Base-by-base conservation (phyloP, 108 stramenopile genomes). In the Nitzschia sp. region DNA sequence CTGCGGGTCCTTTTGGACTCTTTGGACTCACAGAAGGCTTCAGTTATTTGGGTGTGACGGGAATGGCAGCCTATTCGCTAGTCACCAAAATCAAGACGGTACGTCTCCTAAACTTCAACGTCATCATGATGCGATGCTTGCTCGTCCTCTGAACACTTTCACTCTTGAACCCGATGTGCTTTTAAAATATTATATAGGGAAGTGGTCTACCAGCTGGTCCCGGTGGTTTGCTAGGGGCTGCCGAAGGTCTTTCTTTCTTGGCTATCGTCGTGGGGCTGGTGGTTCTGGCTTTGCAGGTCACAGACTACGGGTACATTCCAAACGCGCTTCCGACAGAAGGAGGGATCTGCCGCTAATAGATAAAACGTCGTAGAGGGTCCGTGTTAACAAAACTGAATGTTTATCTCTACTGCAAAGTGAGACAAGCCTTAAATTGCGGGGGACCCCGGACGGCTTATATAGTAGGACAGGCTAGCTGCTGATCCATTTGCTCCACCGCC, bases 251-350 rank as follows among this genome's bases (percentile, higher is more conserved):
- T 28, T 70, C 81, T 2, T 88, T 76, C 68, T 69, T 83, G 35
- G 89, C 87, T 6, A 61, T 83, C 25, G 26, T 80, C 30, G 87
- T 73, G 0, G 92, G 92, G 11, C 28, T 87, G 8, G 62, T 78
- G 6, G 92, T 93, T 21, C 59, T 93, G 36, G 64, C 66, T 22
- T 68, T 85, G 17, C 88, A 90, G 47, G 53, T 93, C n/a, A 63
- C 65, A 1, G 74, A 93, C 58, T 93, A 79, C 72, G 89, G 89
- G 9, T 93, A 88, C 64, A 81, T 93, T 60, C 92, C 92, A 16
- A 90, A 93, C 54, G 92, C 92, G 9, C 77, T 93, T 3, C 92
- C 92, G 26, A 86, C 84, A 85, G 87, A 90, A 36, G 92, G 92
- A 17, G 92, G 89, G 6, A 87, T 88, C 80, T 93, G 92, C 58